Evolutionary conservation across 371 early-diverging fungal species (phyloP).

Genomic region (Syncephalastrum racemosum): DNA sequence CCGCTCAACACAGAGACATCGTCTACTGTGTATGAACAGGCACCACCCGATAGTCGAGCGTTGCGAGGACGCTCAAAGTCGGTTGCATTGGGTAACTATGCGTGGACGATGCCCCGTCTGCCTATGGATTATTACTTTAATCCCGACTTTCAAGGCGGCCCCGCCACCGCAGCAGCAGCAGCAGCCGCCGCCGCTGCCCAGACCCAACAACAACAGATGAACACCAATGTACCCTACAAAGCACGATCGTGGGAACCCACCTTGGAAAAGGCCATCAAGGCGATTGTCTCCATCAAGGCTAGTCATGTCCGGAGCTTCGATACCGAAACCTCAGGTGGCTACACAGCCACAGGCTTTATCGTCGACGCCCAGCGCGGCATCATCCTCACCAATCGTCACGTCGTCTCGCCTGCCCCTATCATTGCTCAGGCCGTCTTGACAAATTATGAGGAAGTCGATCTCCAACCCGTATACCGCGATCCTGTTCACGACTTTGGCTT

Average conservation of each 20-base stretch:
- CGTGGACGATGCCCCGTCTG: slow-evolving; percentile 30
- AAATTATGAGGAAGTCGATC: slow-evolving; percentile 88
- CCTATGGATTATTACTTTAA: slow-evolving; percentile 28
- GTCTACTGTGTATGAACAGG: slow-evolving; percentile 4
- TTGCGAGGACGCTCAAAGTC: slow-evolving; percentile 50
- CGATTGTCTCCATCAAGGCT: slow-evolving; percentile 85
- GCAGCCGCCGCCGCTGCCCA: neutral
- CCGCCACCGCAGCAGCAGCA: neutral
- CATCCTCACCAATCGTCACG: slow-evolving; percentile 91
- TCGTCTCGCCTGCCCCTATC: slow-evolving; percentile 83
- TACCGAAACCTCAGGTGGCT: slow-evolving; percentile 81
- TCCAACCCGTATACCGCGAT: slow-evolving; percentile 77
- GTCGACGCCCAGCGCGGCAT: slow-evolving; percentile 83
- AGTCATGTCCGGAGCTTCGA: slow-evolving; percentile 85
- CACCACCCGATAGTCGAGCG: slow-evolving; percentile 18
- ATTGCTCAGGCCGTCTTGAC: slow-evolving; percentile 78
- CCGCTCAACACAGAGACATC: too few species aligned
- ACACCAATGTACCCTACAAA: slow-evolving; percentile 36
- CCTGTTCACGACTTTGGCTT: slow-evolving; percentile 95
- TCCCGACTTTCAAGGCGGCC: slow-evolving; percentile 6
- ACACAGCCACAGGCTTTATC: slow-evolving; percentile 88
- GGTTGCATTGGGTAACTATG: slow-evolving; percentile 30
- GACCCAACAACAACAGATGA: neutral
- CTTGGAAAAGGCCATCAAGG: slow-evolving; percentile 69
- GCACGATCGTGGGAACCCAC: slow-evolving; percentile 72